Base-by-base conservation (phyloP, 306 rosid species). In the Quercus alba region DNA sequence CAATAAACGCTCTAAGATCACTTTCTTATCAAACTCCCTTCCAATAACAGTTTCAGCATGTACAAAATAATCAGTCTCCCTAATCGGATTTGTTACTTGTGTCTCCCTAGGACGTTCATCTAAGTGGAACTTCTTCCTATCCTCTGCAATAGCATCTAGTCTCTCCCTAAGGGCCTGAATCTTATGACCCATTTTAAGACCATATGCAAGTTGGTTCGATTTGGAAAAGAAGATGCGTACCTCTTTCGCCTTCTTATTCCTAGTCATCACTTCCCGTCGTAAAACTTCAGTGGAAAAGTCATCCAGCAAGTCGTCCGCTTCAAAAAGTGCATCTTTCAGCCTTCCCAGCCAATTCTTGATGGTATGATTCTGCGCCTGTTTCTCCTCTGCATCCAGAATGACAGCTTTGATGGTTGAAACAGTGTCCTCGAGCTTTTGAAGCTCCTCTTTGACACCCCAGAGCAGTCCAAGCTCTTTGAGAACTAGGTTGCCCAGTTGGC, bases 41-140 rank as follows among this genome's bases (percentile, higher is more conserved):
- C 51, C 51, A 44, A 44, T 9, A 44, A 44, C 51, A 44, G 0
- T 0, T 44, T 44, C 13, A 44, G 51, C 51, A 44, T 3, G 51
- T 0, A 44, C 51, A 44, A 44, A 44, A 44, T 9, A 0, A 44
- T 44, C 0, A 44, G 51, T 44, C 3, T 44, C 51, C 0, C 51
- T 44, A 0, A 44, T 0, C 12, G 0, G 0, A 44, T 10, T 2
- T 0, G 0, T 44, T 13, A 44, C 51, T 9, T 9, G 51, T 6
- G 51, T 44, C 51, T 44, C 3, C 51, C 51, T 44, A 44, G 3
- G 13, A 44, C 51, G 51, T 10, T 1, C 51, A 0, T 9, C 51
- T 44, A 44, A 0, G 51, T 44, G 51, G 51, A 44, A 44, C 14
- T 44, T 6, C 13, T 44, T 6, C 26, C 3, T n/a, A 18, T 56